phyloP scores from a whole-genome alignment of 2,329 filamentous ascomycete genomes.

The Calonectria naviculata region DNA sequence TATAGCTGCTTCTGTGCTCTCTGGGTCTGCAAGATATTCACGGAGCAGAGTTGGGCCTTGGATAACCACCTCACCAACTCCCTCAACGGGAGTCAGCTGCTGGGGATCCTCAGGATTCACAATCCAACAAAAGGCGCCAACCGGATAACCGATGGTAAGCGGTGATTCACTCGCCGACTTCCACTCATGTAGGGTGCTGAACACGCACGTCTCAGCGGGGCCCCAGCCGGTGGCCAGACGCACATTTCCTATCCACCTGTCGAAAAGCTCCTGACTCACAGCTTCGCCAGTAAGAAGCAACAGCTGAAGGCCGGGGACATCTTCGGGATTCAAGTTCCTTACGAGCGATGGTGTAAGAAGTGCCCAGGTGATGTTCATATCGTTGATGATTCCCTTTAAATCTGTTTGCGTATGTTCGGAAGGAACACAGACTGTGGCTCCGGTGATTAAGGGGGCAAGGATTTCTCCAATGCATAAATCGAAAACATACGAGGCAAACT shows the following conservation, averaged over 20 bases:
- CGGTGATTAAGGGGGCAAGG: conserved; percentile 13
- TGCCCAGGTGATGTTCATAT: background rate
- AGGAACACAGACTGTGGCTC: conserved; percentile 21
- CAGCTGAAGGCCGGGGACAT: background rate
- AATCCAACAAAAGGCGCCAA: conserved; percentile 35
- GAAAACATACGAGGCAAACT: conserved; percentile 17
- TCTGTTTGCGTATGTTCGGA: background rate
- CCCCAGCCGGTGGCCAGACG: conserved; percentile 29
- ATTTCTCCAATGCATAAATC: conserved; percentile 13
- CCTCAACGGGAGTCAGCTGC: conserved; percentile 32
- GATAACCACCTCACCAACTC: conserved; percentile 40
- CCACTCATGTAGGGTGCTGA: background rate
- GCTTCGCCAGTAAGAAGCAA: conserved; percentile 27
- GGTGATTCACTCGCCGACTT: background rate
- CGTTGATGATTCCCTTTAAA: background rate
- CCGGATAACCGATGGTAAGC: background rate
- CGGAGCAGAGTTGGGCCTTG: conserved; percentile 38
- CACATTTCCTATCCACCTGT: conserved; percentile 26
- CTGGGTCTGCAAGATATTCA: conserved; percentile 36
- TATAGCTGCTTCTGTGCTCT: conserved; percentile 40
- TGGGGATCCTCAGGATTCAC: conserved; percentile 34
- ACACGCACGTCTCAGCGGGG: conserved; percentile 23
- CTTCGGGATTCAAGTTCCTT: background rate
- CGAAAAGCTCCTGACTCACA: conserved; percentile 3
- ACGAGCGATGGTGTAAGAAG: background rate